Conservation (phyloP, 2,329 filamentous ascomycete genomes). For the Fusarium heterosporum region DNA sequence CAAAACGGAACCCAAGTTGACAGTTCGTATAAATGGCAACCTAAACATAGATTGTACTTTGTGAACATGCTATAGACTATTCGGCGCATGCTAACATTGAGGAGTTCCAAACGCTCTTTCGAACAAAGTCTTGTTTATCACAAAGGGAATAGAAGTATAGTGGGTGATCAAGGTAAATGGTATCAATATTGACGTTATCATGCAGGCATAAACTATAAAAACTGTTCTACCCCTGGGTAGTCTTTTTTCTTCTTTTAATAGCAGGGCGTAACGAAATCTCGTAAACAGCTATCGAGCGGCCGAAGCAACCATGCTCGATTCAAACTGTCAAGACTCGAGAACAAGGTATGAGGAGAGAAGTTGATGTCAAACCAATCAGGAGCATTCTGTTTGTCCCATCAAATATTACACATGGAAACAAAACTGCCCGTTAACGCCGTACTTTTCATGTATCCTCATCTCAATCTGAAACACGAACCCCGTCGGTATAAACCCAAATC, state of each 20-base stretch:
- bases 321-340: constrained; percentile 39
- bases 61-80: not conserved
- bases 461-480: constrained; percentile 13
- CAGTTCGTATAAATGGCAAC: not conserved
- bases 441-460: constrained; percentile 22
- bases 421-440: constrained; percentile 35
- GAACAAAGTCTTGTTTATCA: not conserved
- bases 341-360: constrained; percentile 40
- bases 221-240: constrained; percentile 23
- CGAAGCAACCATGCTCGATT: constrained; percentile 35
- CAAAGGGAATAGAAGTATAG: not conserved
- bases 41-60: not conserved
- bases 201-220: constrained; percentile 17
- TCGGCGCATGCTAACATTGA: not conserved
- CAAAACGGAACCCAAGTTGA: not conserved
- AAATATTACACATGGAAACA: constrained; percentile 28
- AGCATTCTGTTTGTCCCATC: constrained; percentile 32
- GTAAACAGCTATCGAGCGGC: constrained; percentile 24
- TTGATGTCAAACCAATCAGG: constrained; percentile 37
- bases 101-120: not conserved
- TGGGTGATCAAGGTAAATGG: not conserved
- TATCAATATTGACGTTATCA: constrained; percentile 24
- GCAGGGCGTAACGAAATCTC: constrained; percentile 10
- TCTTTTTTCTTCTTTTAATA: constrained; percentile 15
- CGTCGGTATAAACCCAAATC: constrained; percentile 6